Base-by-base conservation (phyloP, 148 eudicot genomes). In the Vaccinium myrtillus region DNA sequence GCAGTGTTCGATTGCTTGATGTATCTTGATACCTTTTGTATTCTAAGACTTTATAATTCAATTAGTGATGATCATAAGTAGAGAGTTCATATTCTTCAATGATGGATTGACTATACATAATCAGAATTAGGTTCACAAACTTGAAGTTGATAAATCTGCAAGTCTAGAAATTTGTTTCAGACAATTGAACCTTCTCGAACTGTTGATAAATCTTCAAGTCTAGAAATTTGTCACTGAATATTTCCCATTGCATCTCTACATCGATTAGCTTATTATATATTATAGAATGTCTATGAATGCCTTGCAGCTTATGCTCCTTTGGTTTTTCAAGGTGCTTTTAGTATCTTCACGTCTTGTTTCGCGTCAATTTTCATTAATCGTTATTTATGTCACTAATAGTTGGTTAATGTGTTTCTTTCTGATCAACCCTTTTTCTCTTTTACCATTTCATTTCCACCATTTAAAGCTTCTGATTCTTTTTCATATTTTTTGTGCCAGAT, bases 401-500 rank as follows among this genome's bases (percentile, higher is more conserved):
- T 61, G 25, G 8, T 36, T 21, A 59, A 58, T 39, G 15, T 55
- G 23, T 78, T 53, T 27, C 23, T 77, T 14, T 78, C 15, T 53
- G 15, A 2, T 78, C 36, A 3, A 10, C 36, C 6, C n/a, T 36
- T 50, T 43, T 10, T 18, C 16, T 4, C 36, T 11, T 8, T 21
- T 27, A 67, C 48, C 27, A 55, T 54, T 30, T 61, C 14, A n/a
- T 80, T 61, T 36, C 32, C 43, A 5, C 59, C 23, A 43, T 21
- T 80, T 43, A 80, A 58, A 18, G 36, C 25, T 51, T 65, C 73
- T 79, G 76, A 54, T 9, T 4, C 23, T 23, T 55, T 70, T 23
- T 19, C 48, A 21, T 54, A 11, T 43, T 73, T 83, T 51, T 77
- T 6, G 56, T 18, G 90, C 54, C 91, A 95, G 98, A 93, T 97